These are phyloP conservation scores for Moniliella sp. DNA, from an alignment of 1,284 basidiomycete genomes.

Conservation along the genomic window DNA sequence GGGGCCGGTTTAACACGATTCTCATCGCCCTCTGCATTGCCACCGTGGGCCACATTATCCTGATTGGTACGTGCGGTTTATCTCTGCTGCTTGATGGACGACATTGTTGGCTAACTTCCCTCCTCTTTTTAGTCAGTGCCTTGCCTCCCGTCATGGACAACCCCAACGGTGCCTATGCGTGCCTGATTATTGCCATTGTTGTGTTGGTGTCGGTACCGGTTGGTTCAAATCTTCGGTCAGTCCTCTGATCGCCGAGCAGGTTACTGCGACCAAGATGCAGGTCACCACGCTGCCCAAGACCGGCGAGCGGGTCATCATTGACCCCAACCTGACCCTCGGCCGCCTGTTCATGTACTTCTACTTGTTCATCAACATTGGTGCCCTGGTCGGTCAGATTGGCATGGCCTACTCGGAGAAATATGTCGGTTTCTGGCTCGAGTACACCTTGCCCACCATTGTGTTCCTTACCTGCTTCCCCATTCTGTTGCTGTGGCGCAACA, in stretches of 20 bases:
- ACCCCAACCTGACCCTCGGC: conserved; percentile 47
- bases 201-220: conserved; percentile 43
- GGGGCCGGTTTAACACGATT: conserved; percentile 39
- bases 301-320: conserved; percentile 60
- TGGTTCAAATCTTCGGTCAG: conserved; percentile 46
- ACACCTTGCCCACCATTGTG: conserved; percentile 37
- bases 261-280: conserved; percentile 11
- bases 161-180: conserved; percentile 41
- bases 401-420: conserved; percentile 35
- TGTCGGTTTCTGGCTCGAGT: conserved; percentile 35
- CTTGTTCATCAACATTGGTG: conserved; percentile 10
- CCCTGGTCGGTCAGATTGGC: conserved; percentile 32
- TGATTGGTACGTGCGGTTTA: too few relatives aligned
- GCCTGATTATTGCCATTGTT: conserved; percentile 39
- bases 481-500: conserved; percentile 46
- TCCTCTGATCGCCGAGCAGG: conserved; percentile 38
- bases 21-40: conserved; percentile 34
- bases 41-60: conserved; percentile 44
- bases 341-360: conserved; percentile 31
- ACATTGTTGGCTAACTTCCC: too few relatives aligned
- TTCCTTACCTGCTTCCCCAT: conserved; percentile 44
- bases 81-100: too few relatives aligned
- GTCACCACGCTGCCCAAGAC: conserved; percentile 35
- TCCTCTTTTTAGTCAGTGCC: too few relatives aligned
- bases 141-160: conserved; percentile 46